Evolutionary conservation across 306 rosid species (phyloP).

Genomic region (Geum urbanum): DNA sequence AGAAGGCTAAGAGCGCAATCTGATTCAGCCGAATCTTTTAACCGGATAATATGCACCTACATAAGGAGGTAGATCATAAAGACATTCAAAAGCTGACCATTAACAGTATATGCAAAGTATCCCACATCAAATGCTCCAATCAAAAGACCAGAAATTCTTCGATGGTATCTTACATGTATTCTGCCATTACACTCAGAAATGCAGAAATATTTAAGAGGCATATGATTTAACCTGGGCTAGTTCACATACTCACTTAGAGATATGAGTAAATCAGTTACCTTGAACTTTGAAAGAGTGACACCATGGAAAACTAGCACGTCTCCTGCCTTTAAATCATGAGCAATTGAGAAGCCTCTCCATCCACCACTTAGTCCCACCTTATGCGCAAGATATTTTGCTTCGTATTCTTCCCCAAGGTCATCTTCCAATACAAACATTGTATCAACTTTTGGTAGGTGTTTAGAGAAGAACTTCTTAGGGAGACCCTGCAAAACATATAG

Average conservation of each 20-base stretch:
- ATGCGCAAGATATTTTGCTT: conserved; percentile 32
- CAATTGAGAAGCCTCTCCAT: conserved; percentile 47
- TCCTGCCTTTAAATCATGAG: conserved; percentile 33
- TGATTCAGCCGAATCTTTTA: conserved; percentile 23
- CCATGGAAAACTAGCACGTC: conserved; percentile 43
- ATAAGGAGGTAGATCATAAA: not conserved
- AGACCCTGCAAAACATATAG: conserved; percentile 41
- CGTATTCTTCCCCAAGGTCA: conserved; percentile 29
- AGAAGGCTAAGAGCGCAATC: conserved; percentile 44
- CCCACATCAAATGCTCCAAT: not conserved
- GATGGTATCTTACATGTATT: too few relatives aligned
- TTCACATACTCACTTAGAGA: not conserved
- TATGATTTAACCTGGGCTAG: too few relatives aligned
- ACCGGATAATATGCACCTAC: conserved; percentile 55
- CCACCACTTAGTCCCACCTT: conserved; percentile 52
- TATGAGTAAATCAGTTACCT: conserved; percentile 29
- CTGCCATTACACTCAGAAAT: too few relatives aligned
- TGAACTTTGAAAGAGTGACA: conserved; percentile 37
- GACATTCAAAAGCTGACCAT: not conserved
- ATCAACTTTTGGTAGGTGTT: conserved; percentile 42
- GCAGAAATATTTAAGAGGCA: too few relatives aligned
- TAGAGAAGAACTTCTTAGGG: conserved; percentile 32
- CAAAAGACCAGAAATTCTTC: too few relatives aligned
- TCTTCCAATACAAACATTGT: conserved; percentile 40
- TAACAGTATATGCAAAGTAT: not conserved